These are phyloP conservation scores for Carpinus fangiana DNA, from an alignment of 306 rosid species.

Conservation along the genomic window DNA sequence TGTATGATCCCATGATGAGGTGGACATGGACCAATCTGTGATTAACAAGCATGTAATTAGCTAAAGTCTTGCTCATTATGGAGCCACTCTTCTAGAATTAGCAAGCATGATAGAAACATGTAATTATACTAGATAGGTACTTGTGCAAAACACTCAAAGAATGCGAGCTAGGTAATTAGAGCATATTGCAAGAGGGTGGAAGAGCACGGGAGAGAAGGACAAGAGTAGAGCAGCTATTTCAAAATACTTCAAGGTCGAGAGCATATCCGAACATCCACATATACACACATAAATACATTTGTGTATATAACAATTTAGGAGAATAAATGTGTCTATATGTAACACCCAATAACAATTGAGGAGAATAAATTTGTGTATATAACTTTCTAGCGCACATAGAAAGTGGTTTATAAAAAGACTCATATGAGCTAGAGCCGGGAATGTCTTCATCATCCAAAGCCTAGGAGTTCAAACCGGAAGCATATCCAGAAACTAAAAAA, in stretches of 20 bases:
- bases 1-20: constrained; percentile 28
- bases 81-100: constrained; percentile 33
- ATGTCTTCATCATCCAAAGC: no score
- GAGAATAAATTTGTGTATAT: no score
- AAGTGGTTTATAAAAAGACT: no score
- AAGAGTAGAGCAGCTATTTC: constrained; percentile 16
- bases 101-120: neutral
- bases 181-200: neutral
- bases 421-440: no score
- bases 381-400: no score
- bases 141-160: neutral
- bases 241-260: neutral
- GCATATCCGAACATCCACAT: neutral
- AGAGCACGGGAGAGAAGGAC: constrained; percentile 15
- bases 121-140: neutral
- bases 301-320: neutral
- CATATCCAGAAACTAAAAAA: no score
- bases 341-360: no score
- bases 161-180: constrained; percentile 6
- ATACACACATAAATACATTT: neutral
- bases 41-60: constrained; percentile 26
- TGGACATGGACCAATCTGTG: constrained; percentile 28
- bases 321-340: neutral
- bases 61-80: constrained; percentile 26
- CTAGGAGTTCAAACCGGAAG: no score